phyloP scores from a whole-genome alignment of 2,329 filamentous ascomycete species.

The Pseudogymnoascus pannorum region DNA sequence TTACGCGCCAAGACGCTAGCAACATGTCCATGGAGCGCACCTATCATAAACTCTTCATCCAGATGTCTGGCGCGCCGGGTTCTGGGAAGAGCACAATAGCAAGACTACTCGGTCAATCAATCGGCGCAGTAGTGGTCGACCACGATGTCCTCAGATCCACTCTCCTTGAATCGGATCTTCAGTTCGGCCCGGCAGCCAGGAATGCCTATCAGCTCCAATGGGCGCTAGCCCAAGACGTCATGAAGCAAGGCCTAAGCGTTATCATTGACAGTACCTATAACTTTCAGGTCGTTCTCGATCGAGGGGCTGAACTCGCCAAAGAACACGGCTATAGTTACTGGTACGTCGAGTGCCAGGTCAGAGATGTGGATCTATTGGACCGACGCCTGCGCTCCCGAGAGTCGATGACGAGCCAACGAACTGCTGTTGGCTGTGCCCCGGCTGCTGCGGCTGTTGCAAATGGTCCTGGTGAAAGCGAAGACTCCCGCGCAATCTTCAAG shows the following conservation, averaged over 20 bases:
- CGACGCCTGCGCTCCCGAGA: slow-evolving; percentile 21
- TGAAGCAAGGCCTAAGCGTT: slow-evolving; percentile 30
- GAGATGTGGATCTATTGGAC: slow-evolving; percentile 28
- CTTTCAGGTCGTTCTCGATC: slow-evolving; percentile 27
- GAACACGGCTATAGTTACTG: slow-evolving; percentile 21
- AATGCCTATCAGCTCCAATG: slow-evolving; percentile 32
- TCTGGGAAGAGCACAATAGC: slow-evolving; percentile 34
- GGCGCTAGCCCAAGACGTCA: slow-evolving; percentile 29
- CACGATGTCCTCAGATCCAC: slow-evolving; percentile 32
- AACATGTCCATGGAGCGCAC: background rate
- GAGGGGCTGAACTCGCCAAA: slow-evolving; percentile 26
- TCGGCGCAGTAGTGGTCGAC: slow-evolving; percentile 30
- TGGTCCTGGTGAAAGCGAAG: slow-evolving; percentile 10
- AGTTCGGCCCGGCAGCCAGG: slow-evolving; percentile 28
- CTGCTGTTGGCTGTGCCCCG: slow-evolving; percentile 24
- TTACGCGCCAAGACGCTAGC: background rate
- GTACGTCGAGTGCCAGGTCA: slow-evolving; percentile 30
- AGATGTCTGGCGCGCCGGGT: slow-evolving; percentile 35
- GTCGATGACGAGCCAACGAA: slow-evolving; percentile 28
- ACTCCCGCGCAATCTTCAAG: slow-evolving; percentile 21
- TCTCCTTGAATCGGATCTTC: slow-evolving; percentile 25
- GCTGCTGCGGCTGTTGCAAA: slow-evolving; percentile 11
- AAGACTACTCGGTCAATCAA: slow-evolving; percentile 22
- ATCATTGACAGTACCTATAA: slow-evolving; percentile 35
- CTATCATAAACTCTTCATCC: slow-evolving; percentile 19